Evolutionary conservation across 371 early-diverging fungal species (phyloP).

Genomic region (Saksenaea oblongispora): DNA sequence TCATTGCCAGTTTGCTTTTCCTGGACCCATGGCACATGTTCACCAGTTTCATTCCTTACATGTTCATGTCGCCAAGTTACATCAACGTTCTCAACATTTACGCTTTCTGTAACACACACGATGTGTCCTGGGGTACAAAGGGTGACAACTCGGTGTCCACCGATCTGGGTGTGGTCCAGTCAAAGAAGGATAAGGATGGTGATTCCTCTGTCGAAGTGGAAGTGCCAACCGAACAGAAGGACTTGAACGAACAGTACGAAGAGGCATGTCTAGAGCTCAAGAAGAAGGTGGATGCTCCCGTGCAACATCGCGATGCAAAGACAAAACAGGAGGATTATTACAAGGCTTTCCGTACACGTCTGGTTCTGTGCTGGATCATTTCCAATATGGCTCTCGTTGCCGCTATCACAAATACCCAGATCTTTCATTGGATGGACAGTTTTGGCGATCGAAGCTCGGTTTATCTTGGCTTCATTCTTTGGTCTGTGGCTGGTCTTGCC

Average conservation of each 20-base stretch:
- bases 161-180: constrained; percentile 47
- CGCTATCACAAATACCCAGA: constrained; percentile 48
- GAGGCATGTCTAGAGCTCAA: constrained; percentile 60
- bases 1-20: constrained; percentile 64
- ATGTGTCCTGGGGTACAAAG: constrained; percentile 68
- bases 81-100: constrained; percentile 91
- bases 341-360: constrained; percentile 83
- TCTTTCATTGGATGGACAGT: constrained; percentile 41
- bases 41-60: constrained; percentile 64
- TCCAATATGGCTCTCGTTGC: constrained; percentile 77
- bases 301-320: constrained; percentile 68
- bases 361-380: constrained; percentile 85
- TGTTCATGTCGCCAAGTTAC: constrained; percentile 82
- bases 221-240: constrained; percentile 75
- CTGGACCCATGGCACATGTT: constrained; percentile 79
- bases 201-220: constrained; percentile 57
- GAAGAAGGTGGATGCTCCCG: constrained; percentile 51
- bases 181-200: constrained; percentile 40
- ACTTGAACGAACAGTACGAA: constrained; percentile 79
- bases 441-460: constrained; percentile 25
- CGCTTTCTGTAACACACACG: constrained; percentile 87
- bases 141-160: constrained; percentile 44
- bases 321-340: constrained; percentile 91
- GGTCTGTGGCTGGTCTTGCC: constrained; percentile 83
- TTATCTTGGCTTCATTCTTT: constrained; percentile 85